Base-by-base conservation (phyloP, 176 grass and related monocot genomes). In the Metroxylon sagu region DNA sequence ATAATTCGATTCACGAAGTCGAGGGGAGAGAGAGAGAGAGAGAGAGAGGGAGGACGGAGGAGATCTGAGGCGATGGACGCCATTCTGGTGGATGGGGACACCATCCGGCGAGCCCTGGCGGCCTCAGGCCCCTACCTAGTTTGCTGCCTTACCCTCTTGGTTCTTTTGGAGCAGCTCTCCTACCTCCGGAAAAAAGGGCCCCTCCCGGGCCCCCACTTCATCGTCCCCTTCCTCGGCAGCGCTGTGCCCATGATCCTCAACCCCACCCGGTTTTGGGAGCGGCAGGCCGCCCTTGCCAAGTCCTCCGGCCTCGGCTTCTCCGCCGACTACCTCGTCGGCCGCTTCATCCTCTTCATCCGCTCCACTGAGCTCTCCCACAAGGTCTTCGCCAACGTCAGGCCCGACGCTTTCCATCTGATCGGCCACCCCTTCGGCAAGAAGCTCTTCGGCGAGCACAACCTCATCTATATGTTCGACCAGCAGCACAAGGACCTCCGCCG, bases 391-490 rank as follows among this genome's bases (percentile, higher is more conserved):
- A 95, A 89, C 68, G 89, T 95, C 61, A 81, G 89, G 27, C 82
- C 79, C 26, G 85, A 95, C 58, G 85, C 89, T 12, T 95, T 95
- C 82, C 85, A 89, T 39, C 54, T 85, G 65, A 83, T 83, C 73
- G 76, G 79, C 25, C 89, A 95, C 49, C 85, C 89, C 0, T 95
- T 95, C 48, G 89, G 85, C 27, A 95, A 95, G 79, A 85, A 70
- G 69, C 78, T 95, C 30, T 95, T 95, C 49, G 89, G 89, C 14
- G 89, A 95, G n/a, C 79, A 85, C 79, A 95, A 89, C 80, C 68
- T 89, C 72, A 77, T 89, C 61, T 95, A 95, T 82, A 83, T 85
- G 89, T 83, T 95, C 48, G 85, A 81, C 80, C 82, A 95, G n/a
- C 56, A 69, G 25, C 89, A 95, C 79, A 89, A 95, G 69, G 89